Evolutionary conservation across 176 grass and related monocot species (phyloP).

Genomic region (Sorghum bicolor): Sorghum_bicolor_NCBIv3 NC_012871.2:73285001-73285500

Average conservation of each 20-base stretch:
- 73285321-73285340: not conserved
- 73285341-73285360: conserved; percentile 12
- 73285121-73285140: not conserved
- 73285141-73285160: not conserved
- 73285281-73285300: not conserved
- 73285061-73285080: conserved; percentile 1
- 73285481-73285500: not conserved
- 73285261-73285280: not conserved
- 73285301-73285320: not conserved
- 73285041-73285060: not conserved
- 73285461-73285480: not conserved
- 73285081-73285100: not conserved
- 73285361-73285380: not conserved
- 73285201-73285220: not conserved
- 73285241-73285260: not conserved
- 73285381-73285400: not conserved
- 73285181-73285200: not conserved
- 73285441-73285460: not conserved
- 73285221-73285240: not conserved
- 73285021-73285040: not conserved
- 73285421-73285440: not conserved
- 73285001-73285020: not conserved
- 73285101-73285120: not conserved
- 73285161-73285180: not conserved
- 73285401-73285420: not conserved